Conservation (phyloP, 2,329 filamentous ascomycete species). For the Claviceps cyperi region DNA sequence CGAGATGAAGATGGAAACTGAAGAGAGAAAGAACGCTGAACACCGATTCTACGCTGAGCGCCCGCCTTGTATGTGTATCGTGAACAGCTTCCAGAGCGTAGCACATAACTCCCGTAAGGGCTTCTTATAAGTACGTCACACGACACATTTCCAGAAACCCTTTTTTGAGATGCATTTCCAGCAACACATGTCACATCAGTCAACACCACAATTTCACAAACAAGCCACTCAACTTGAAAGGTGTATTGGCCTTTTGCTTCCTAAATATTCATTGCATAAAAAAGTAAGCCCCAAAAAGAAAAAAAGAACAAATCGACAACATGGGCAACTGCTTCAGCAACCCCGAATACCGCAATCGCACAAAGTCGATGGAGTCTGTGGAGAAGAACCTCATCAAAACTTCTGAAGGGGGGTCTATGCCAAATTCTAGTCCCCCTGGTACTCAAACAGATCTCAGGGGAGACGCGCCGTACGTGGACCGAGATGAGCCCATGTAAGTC, state of each 20-base stretch:
- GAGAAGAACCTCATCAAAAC: not conserved
- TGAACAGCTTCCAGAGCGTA: not conserved
- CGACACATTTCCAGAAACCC: too few relatives aligned
- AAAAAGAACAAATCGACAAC: not conserved
- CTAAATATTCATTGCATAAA: not conserved
- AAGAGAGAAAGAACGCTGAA: not conserved
- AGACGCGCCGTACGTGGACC: not conserved
- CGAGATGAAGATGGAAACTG: not conserved
- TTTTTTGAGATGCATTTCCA: too few relatives aligned
- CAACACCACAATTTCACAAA: not conserved
- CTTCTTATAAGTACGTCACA: too few relatives aligned
- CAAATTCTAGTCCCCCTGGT: too few relatives aligned
- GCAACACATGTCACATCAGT: too few relatives aligned
- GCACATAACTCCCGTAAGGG: too few relatives aligned
- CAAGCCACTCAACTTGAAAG: not conserved
- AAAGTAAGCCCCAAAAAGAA: not conserved
- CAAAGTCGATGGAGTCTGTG: not conserved
- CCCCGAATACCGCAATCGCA: not conserved
- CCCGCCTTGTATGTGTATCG: not conserved
- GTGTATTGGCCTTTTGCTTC: fast-evolving
- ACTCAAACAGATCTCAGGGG: not conserved
- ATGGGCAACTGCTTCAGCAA: not conserved
- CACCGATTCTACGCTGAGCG: not conserved
- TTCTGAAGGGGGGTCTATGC: not conserved
- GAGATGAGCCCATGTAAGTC: not conserved